These are phyloP conservation scores for Boletus huronensis DNA, from an alignment of 768 basidiomycete species.

Conservation along the genomic window DNA sequence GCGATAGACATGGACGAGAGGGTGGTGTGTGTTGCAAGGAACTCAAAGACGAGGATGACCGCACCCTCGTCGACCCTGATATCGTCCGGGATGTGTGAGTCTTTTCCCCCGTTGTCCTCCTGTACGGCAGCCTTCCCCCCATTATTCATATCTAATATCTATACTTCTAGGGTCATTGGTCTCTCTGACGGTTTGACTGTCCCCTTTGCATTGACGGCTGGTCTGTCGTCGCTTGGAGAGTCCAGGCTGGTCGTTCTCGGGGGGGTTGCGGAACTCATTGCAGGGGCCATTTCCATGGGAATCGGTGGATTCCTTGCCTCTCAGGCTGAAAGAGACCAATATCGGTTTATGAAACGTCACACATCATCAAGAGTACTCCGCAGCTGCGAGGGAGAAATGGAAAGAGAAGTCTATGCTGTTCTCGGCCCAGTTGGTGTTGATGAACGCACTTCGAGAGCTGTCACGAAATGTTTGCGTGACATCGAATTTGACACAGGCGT, in stretches of 20 bases:
- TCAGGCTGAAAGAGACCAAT: constrained; percentile 95
- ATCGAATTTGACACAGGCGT: constrained; percentile 48
- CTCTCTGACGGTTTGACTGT: constrained; percentile 88
- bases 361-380: constrained; percentile 81
- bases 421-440: constrained; percentile 90
- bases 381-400: constrained; percentile 93
- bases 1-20: constrained; percentile 48
- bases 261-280: constrained; percentile 93
- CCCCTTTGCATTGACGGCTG: constrained; percentile 88
- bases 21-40: constrained; percentile 87
- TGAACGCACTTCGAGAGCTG: constrained; percentile 70
- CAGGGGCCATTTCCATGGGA: constrained; percentile 97
- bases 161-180: constrained; percentile 67
- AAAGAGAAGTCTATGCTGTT: constrained; percentile 87
- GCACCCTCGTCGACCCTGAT: constrained; percentile 82
- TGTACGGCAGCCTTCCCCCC: neutral
- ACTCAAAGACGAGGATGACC: constrained; percentile 73
- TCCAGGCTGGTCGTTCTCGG: constrained; percentile 91
- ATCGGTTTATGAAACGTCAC: constrained; percentile 70
- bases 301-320: constrained; percentile 97
- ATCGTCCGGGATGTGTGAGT: constrained; percentile 82
- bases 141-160: constrained; percentile 2
- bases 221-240: constrained; percentile 83
- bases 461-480: constrained; percentile 71
- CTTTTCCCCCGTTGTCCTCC: neutral